These are phyloP conservation scores for Pulveroboletus frians DNA, from an alignment of 768 basidiomycete species.

Conservation along the genomic window DNA sequence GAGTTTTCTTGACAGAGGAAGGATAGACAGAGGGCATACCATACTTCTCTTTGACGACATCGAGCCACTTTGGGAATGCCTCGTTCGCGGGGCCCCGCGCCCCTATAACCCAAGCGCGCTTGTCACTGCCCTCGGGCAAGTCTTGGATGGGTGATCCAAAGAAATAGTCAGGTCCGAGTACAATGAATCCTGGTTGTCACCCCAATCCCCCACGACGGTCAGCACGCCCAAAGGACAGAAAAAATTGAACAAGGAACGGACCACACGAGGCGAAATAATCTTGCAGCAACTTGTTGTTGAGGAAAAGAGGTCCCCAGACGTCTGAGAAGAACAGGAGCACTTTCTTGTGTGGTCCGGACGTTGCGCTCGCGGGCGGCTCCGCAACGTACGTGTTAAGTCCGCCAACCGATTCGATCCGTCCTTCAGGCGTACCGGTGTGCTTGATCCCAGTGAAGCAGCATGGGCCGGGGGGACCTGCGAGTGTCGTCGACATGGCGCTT, in stretches of 20 bases:
- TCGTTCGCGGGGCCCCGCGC: conserved; percentile 31
- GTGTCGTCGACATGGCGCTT: conserved; percentile 16
- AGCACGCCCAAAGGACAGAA: not conserved
- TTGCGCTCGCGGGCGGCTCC: conserved; percentile 33
- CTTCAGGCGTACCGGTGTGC: conserved; percentile 45
- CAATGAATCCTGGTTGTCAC: conserved; percentile 42
- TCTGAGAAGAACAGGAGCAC: conserved; percentile 55
- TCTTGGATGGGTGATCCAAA: conserved; percentile 42
- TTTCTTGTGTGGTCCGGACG: conserved; percentile 29
- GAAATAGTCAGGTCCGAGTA: conserved; percentile 59
- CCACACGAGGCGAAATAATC: conserved; percentile 61
- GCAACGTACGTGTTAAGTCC: conserved; percentile 51
- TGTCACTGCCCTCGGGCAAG: conserved; percentile 31
- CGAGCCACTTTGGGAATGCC: conserved; percentile 45
- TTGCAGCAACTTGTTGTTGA: conserved; percentile 54
- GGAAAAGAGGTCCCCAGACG: conserved; percentile 47
- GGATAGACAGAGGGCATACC: conserved; percentile 29
- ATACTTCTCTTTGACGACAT: conserved; percentile 43
- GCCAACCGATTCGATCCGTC: conserved; percentile 40
- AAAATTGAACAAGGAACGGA: conserved; percentile 18
- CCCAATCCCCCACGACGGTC: not conserved
- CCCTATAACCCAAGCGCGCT: conserved; percentile 35
- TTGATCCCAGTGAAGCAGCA: conserved; percentile 48
- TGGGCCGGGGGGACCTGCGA: conserved; percentile 42
- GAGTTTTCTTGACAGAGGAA: not conserved